Base-by-base conservation (phyloP, 1,284 basidiomycete genomes). In the Cronartium quercuum region DNA sequence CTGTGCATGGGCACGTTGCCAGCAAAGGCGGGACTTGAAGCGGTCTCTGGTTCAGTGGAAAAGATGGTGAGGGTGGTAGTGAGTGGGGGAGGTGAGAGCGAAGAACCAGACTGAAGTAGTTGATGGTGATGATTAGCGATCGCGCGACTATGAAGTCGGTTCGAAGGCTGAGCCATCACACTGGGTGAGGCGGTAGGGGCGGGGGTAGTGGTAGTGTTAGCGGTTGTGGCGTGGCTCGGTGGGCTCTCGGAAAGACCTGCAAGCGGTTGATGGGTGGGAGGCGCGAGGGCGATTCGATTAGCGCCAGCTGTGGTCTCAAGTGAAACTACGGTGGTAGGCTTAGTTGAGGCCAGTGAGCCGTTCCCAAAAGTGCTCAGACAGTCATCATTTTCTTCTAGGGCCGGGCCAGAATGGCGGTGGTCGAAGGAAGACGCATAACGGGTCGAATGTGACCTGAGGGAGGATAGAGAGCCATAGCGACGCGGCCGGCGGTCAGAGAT, bases 301-400 rank as follows among this genome's bases (percentile, higher is more conserved):
- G 55, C 58, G 6, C 58, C 58, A 29, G 55, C 37, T 3, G 37
- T 55, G 10, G 29, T 66, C 40, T 75, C 71, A 18, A 75, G 34
- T 15, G 71, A 75, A 34, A 75, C 58, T 24, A 75, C 65, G 38
- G 71, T 75, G 13, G 71, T 75, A 15, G 71, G 71, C 62, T 75
- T 75, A 40, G 71, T 75, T 15, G 71, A 75, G 37, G 71, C 71
- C 7, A 66, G 29, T 0, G 71, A 75, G 5, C n/a, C 24, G 57
- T 73, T 73, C 34, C 47, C 70, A 34, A 73, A 73, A 0, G 37
- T 40, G 42, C 70, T 73, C 9, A 44, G 62, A 34, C 18, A 4
- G 40, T 73, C 70, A 41, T 55, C 51, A 10, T 55, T 18, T 21
- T 55, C 51, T 21, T 73, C 70, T 10, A 37, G 40, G 24, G n/a